These are phyloP conservation scores for Colletotrichum tofieldiae DNA, from an alignment of 2,329 filamentous ascomycete genomes.

Conservation along the genomic window DNA sequence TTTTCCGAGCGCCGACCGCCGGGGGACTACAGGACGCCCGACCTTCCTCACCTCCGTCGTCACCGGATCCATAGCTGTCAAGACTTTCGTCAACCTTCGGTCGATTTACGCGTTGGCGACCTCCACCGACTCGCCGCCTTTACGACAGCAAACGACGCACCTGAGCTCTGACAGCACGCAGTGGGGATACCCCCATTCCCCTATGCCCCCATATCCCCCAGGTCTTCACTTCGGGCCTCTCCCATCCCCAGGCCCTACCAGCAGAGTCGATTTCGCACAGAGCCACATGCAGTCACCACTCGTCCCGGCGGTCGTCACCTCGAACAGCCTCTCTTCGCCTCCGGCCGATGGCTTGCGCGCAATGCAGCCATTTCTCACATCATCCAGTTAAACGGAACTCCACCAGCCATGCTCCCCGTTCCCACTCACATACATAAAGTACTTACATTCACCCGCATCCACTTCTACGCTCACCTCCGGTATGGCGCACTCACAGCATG, in stretches of 20 bases:
- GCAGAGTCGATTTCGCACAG: background rate
- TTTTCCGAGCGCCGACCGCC: constrained; percentile 15
- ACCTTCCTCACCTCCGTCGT: constrained; percentile 17
- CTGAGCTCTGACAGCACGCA: background rate
- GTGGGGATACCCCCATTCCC: background rate
- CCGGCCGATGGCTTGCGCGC: constrained; percentile 19
- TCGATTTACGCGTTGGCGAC: background rate
- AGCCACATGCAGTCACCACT: background rate
- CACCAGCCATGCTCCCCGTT: constrained; percentile 33
- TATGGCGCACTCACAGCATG: constrained; percentile 4
- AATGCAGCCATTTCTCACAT: constrained; percentile 25
- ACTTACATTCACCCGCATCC: constrained; percentile 26
- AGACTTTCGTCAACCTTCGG: background rate
- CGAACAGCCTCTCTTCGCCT: constrained; percentile 1
- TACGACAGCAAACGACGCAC: background rate
- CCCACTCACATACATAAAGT: constrained; percentile 34
- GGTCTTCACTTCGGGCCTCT: background rate
- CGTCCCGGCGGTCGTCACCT: background rate
- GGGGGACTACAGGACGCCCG: constrained; percentile 9
- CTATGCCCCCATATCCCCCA: constrained; percentile 1
- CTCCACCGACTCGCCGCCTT: background rate
- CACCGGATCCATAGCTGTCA: background rate
- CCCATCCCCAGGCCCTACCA: background rate
- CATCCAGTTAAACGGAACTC: constrained; percentile 33
- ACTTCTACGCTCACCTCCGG: constrained; percentile 34